A percentile compares a stretch with the other conserved stretches of the same genome.
phyloP scores from a whole-genome alignment of 1,139 yeast genomes.

The Hyphopichia pseudoburtonii region DNA sequence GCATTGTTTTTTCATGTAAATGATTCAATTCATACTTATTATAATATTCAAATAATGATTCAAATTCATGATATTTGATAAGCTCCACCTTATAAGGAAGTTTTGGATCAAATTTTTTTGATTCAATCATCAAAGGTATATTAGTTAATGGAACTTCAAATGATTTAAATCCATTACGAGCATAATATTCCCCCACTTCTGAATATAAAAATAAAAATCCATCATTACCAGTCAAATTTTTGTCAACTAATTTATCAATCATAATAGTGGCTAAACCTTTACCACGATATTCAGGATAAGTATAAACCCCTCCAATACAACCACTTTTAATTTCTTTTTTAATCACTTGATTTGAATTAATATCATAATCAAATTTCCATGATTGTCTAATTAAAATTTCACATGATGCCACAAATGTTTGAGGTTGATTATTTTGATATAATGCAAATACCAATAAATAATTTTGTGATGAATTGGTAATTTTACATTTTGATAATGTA shows the following conservation, averaged over 20 bases:
- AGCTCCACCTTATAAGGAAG: slow-evolving; percentile 18
- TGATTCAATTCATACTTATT: slow-evolving; percentile 18
- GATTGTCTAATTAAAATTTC: slow-evolving; percentile 39
- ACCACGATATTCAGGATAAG: slow-evolving; percentile 56
- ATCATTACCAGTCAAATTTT: slow-evolving; percentile 27
- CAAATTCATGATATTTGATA: slow-evolving; percentile 34
- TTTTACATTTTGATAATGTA: slow-evolving; percentile 38
- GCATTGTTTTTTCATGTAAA: slow-evolving; percentile 16
- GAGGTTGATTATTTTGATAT: slow-evolving; percentile 17
- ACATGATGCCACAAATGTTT: slow-evolving; percentile 30
- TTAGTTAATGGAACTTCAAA: slow-evolving; percentile 43
- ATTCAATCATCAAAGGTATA: slow-evolving; percentile 12
- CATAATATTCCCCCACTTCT: slow-evolving; percentile 70
- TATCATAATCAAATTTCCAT: slow-evolving; percentile 20
- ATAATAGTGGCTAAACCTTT: slow-evolving; percentile 63
- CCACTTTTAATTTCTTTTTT: slow-evolving; percentile 36
- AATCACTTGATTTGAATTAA: slow-evolving; percentile 3
- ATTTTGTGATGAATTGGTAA: slow-evolving; percentile 15
- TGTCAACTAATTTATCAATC: slow-evolving; percentile 50
- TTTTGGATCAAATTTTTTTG: not conserved
- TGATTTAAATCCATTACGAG: slow-evolving; percentile 56
- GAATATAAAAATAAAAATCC: slow-evolving; percentile 61
- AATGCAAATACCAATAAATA: slow-evolving; percentile 32
- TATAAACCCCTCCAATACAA: slow-evolving; percentile 67
- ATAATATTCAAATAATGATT: slow-evolving; percentile 22